Evolutionary conservation across 495 filamentous ascomycete genomes (phyloP).

Genomic region (Penicillium maclennaniae): DNA sequence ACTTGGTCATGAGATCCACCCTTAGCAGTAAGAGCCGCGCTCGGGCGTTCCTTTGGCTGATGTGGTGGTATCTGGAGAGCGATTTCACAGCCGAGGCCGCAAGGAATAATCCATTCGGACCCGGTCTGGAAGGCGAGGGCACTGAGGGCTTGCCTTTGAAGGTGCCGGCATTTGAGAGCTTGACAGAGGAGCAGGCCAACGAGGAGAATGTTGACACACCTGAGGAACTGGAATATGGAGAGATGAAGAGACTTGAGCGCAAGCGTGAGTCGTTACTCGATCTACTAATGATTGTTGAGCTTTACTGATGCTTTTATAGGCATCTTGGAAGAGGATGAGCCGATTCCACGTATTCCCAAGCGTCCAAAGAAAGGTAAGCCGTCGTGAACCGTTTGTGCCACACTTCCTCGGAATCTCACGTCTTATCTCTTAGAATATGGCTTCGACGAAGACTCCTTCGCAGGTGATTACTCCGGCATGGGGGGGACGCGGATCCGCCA

Average conservation of each 20-base stretch:
- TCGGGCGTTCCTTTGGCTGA: conserved; percentile 89
- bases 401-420: not conserved
- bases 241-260: conserved; percentile 76
- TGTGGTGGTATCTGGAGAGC: conserved; percentile 99
- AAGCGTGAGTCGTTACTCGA: conserved; percentile 51
- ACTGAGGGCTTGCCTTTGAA: conserved; percentile 68
- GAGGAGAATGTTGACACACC: conserved; percentile 86
- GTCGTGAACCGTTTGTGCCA: conserved; percentile 11
- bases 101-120: conserved; percentile 83
- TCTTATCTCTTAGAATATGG: conserved; percentile 25
- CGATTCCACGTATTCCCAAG: conserved; percentile 52
- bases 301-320: conserved; percentile 14
- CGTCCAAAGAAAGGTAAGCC: conserved; percentile 52
- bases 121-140: conserved; percentile 59
- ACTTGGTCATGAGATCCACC: conserved; percentile 86
- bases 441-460: conserved; percentile 37
- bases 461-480: conserved; percentile 31
- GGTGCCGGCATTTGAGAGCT: conserved; percentile 72
- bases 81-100: conserved; percentile 83
- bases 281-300: not conserved
- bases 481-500: conserved; percentile 36
- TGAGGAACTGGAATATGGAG: conserved; percentile 82
- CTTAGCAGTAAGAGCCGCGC: conserved; percentile 81
- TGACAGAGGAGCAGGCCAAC: conserved; percentile 73
- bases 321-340: conserved; percentile 63